Conservation (phyloP, 208 protist species). For the Strigomonas galati region DNA sequence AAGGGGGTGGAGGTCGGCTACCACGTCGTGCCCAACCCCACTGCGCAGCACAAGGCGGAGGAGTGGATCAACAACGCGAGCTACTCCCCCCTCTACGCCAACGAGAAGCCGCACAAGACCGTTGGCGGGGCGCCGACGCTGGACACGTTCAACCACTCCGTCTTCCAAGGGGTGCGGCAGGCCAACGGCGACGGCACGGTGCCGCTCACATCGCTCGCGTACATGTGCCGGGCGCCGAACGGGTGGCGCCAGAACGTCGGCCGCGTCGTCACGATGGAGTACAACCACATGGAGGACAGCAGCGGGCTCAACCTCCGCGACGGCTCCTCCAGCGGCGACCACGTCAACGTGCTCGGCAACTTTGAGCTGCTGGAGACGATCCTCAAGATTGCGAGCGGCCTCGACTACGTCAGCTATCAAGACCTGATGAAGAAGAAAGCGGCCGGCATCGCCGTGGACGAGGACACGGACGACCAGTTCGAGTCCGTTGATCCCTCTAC, state of each 20-base stretch:
- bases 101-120: background rate
- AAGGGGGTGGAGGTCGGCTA: conserved; percentile 81
- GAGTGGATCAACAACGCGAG: conserved; percentile 30
- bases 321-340: conserved; percentile 57
- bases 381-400: conserved; percentile 67
- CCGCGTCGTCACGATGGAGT: conserved; percentile 83
- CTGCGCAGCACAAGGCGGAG: conserved; percentile 18
- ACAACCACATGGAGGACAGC: conserved; percentile 33
- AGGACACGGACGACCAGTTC: background rate
- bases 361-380: conserved; percentile 73
- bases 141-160: conserved; percentile 3
- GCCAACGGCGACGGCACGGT: conserved; percentile 90
- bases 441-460: background rate
- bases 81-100: conserved; percentile 12
- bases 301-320: conserved; percentile 57
- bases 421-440: background rate
- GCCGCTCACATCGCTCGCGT: conserved; percentile 81
- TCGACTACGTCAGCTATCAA: conserved; percentile 30
- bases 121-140: background rate
- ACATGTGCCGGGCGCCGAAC: conserved; percentile 89
- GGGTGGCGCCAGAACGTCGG: conserved; percentile 78
- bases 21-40: conserved; percentile 30
- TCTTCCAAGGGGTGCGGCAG: conserved; percentile 57
- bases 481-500: background rate
- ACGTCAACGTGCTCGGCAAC: conserved; percentile 91